phyloP scores from a whole-genome alignment of 352 stramenopile genomes.

The Thalassiosira hispida region DNA sequence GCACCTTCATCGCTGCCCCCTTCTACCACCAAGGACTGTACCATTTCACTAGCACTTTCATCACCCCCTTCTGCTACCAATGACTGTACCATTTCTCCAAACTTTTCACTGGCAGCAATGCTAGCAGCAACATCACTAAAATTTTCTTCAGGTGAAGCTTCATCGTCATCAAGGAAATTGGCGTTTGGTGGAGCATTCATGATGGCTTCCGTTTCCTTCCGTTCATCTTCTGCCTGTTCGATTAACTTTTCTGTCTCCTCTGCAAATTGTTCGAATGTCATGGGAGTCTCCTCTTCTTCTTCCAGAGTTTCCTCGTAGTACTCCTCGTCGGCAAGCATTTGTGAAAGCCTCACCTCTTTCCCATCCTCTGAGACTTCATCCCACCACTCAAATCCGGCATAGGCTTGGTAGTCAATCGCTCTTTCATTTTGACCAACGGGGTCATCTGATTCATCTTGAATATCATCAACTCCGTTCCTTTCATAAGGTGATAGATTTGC shows the following conservation, averaged over 20 bases:
- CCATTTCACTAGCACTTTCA: conserved; percentile 18
- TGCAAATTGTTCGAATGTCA: conserved; percentile 73
- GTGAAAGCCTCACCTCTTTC: conserved; percentile 52
- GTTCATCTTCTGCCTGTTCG: conserved; percentile 72
- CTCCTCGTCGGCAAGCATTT: conserved; percentile 73
- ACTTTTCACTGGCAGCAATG: conserved; percentile 43
- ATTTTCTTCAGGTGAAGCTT: conserved; percentile 26
- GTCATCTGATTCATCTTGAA: conserved; percentile 28
- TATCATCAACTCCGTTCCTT: conserved; percentile 31
- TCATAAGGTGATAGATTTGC: conserved; percentile 24
- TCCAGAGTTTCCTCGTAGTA: conserved; percentile 49
- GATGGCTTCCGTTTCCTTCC: conserved; percentile 84
- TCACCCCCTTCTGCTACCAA: conserved; percentile 12
- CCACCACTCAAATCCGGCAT: conserved; percentile 52
- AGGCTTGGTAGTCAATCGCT: conserved; percentile 3
- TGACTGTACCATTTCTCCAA: conserved; percentile 47
- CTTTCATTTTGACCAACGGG: background rate
- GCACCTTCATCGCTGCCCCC: background rate
- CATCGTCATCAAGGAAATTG: conserved; percentile 49
- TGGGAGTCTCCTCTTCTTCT: conserved; percentile 33
- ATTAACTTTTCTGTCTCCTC: conserved; percentile 73
- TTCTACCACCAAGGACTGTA: conserved; percentile 35
- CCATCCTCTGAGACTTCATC: conserved; percentile 56
- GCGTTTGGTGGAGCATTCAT: conserved; percentile 74
- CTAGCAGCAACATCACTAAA: conserved; percentile 19